Conservation (phyloP, 179 eudicot species). For the Beta macrorhiza region DNA sequence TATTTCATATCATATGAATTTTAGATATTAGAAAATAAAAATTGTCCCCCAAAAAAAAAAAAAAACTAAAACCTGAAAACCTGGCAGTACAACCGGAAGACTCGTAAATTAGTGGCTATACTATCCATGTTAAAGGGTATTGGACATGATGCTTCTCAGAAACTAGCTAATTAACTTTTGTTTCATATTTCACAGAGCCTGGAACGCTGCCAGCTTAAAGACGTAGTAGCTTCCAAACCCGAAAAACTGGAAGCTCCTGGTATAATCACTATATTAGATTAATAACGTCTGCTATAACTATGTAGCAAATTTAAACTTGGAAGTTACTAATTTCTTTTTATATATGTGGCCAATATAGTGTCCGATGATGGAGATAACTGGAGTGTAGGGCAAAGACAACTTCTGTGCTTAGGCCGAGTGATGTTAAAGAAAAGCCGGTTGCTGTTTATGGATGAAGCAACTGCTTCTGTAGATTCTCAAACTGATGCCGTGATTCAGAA, state of each 20-base stretch:
- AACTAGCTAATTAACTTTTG: constrained; percentile 6
- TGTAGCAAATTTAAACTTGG: neutral
- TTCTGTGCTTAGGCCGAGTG: constrained; percentile 84
- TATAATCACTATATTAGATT: constrained; percentile 11
- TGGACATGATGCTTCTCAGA: neutral
- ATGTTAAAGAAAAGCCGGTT: constrained; percentile 80
- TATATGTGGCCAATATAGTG: constrained; percentile 32
- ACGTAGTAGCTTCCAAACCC: constrained; percentile 73
- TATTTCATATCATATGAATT: too few relatives aligned
- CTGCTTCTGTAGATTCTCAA: constrained; percentile 95
- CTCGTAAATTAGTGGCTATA: neutral
- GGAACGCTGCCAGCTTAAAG: constrained; percentile 87
- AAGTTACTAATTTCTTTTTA: neutral
- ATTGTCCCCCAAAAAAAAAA: too few relatives aligned
- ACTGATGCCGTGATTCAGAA: constrained; percentile 85
- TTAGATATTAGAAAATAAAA: too few relatives aligned
- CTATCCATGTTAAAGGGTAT: too few relatives aligned
- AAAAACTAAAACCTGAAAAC: too few relatives aligned
- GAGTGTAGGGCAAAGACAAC: constrained; percentile 97
- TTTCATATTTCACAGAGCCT: constrained; percentile 51
- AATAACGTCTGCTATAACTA: too few relatives aligned
- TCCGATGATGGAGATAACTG: constrained; percentile 82
- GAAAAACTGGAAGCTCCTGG: constrained; percentile 84
- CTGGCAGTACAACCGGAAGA: too few relatives aligned
- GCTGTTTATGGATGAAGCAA: constrained; percentile 91